A percentile compares a stretch with the other conserved stretches of the same genome.
phyloP scores from a whole-genome alignment of 805 yeast species.

The Nakazawaea populi region DNA sequence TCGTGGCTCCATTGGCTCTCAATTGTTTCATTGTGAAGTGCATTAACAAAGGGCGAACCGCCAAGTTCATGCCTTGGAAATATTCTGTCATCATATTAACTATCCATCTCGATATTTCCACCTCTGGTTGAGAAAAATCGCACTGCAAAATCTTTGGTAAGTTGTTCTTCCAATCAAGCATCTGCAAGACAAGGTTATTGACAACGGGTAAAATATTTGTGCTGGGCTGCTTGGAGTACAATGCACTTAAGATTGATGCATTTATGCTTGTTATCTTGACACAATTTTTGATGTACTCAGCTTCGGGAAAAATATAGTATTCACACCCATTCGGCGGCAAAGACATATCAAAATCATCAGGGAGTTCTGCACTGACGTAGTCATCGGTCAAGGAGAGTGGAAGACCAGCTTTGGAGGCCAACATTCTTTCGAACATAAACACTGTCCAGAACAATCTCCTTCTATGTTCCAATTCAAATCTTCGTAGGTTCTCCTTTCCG shows the following conservation, averaged over 20 bases:
- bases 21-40: slow-evolving; percentile 70
- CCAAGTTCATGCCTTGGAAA: slow-evolving; percentile 75
- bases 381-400: slow-evolving; percentile 78
- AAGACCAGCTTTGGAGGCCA: slow-evolving; percentile 76
- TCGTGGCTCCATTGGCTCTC: slow-evolving; percentile 35
- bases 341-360: slow-evolving; percentile 64
- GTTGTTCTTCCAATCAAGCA: slow-evolving; percentile 61
- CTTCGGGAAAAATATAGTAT: slow-evolving; percentile 70
- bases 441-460: slow-evolving; percentile 34
- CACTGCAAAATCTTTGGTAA: slow-evolving; percentile 61
- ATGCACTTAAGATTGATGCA: slow-evolving; percentile 61
- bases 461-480: slow-evolving; percentile 49
- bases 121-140: slow-evolving; percentile 48
- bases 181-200: slow-evolving; percentile 59
- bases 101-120: slow-evolving; percentile 57
- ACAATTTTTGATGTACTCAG: slow-evolving; percentile 71
- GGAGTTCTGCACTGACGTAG: slow-evolving; percentile 73
- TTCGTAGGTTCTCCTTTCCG: slow-evolving; percentile 50
- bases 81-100: slow-evolving; percentile 79
- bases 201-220: slow-evolving; percentile 72
- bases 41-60: slow-evolving; percentile 70
- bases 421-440: slow-evolving; percentile 52
- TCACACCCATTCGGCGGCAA: slow-evolving; percentile 55
- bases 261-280: slow-evolving; percentile 75
- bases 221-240: slow-evolving; percentile 72